A percentile compares a stretch with the other conserved stretches of the same genome.
phyloP scores from a whole-genome alignment of 192 early-diverging fungal genomes.

The Entophlyctis helioformis region DNA sequence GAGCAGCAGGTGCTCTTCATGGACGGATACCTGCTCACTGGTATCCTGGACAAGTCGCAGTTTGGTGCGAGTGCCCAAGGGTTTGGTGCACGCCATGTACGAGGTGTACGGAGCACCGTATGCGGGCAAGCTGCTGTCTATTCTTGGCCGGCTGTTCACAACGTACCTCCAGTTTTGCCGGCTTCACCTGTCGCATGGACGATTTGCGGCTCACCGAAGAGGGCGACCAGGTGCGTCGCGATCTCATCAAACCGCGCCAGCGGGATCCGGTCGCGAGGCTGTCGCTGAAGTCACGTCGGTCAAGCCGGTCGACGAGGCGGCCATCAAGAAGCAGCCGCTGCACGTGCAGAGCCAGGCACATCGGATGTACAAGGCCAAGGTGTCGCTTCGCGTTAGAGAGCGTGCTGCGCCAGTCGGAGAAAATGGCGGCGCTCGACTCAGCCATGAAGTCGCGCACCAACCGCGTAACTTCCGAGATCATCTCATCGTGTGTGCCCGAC shows the following conservation, averaged over 20 bases:
- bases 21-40: conserved; percentile 80
- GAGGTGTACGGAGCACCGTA: conserved; percentile 84
- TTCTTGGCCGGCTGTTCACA: conserved; percentile 86
- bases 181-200: conserved; percentile 97
- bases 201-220: conserved; percentile 79
- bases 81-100: conserved; percentile 89
- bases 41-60: conserved; percentile 94
- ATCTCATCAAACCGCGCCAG: conserved; percentile 61
- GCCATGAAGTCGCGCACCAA: conserved; percentile 77
- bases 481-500: conserved; percentile 63
- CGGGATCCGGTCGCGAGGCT: no score
- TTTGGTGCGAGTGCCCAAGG: conserved; percentile 88
- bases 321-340: no score
- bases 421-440: conserved; percentile 79
- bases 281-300: no score
- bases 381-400: no score
- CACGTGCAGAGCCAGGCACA: no score
- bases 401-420: conserved; percentile 71
- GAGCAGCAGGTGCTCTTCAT: conserved; percentile 80
- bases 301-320: no score
- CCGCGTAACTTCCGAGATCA: conserved; percentile 66
- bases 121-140: conserved; percentile 86
- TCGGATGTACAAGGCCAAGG: no score
- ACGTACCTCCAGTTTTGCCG: conserved; percentile 75
- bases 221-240: conserved; percentile 66